These are phyloP conservation scores for Pseudovirgaria hyperparasitica DNA, from an alignment of 2,329 filamentous ascomycete genomes.

Conservation along the genomic window DNA sequence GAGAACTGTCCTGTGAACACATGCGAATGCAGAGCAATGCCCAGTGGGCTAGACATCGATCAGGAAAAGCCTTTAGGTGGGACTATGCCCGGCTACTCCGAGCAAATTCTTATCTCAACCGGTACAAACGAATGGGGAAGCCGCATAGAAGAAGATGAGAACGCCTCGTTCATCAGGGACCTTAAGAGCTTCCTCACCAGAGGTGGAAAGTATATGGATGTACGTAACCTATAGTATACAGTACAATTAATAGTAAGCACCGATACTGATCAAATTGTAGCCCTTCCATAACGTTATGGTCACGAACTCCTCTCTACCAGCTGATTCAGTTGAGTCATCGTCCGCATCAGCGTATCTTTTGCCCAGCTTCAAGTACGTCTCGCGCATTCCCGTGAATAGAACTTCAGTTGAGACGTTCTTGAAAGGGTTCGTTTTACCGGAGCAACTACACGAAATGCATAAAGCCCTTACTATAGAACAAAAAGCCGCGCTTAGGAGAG, in stretches of 20 bases:
- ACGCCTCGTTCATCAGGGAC: conserved; percentile 47
- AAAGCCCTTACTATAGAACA: conserved; percentile 41
- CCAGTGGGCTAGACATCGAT: conserved; percentile 61
- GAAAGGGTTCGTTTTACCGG: conserved; percentile 53
- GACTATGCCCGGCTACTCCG: conserved; percentile 63
- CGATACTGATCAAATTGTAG: conserved; percentile 32
- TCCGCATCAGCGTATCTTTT: conserved; percentile 60
- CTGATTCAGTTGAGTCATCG: conserved; percentile 27
- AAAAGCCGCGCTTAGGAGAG: conserved; percentile 30
- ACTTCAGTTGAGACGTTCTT: conserved; percentile 44
- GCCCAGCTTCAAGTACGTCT: conserved; percentile 71
- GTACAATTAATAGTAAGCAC: conserved; percentile 1
- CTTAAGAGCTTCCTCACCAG: conserved; percentile 44
- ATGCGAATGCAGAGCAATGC: conserved; percentile 60
- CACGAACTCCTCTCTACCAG: conserved; percentile 63
- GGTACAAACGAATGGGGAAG: conserved; percentile 71
- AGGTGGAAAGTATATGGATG: conserved; percentile 32
- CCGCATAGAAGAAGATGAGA: conserved; percentile 62
- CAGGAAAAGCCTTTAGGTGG: conserved; percentile 56
- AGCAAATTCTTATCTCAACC: conserved; percentile 76
- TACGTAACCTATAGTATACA: conserved; percentile 16
- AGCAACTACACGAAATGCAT: conserved; percentile 48
- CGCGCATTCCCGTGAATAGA: conserved; percentile 51
- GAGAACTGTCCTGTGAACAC: conserved; percentile 59
- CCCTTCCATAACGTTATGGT: conserved; percentile 73